Conservation (phyloP, 176 grass and related monocot species). For the Triticum timopheevii region DNA sequence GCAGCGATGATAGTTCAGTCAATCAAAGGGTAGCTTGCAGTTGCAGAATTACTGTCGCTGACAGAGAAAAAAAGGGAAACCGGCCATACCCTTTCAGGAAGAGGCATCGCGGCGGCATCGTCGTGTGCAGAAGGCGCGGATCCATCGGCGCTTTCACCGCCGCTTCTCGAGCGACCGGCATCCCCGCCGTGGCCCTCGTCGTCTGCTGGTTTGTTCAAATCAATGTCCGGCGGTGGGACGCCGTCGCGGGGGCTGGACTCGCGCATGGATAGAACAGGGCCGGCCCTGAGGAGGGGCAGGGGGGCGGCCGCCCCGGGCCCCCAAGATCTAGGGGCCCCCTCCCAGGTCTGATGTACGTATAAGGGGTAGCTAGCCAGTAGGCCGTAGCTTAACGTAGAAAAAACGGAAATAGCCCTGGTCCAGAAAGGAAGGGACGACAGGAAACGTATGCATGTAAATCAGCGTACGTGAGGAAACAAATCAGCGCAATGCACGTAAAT, state of each 20-base stretch:
- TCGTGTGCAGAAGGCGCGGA: neutral
- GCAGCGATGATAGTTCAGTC: too few species aligned
- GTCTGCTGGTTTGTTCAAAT: neutral
- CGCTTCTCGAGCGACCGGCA: constrained; percentile 18
- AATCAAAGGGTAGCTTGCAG: neutral
- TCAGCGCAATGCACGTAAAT: too few species aligned
- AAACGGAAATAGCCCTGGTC: too few species aligned
- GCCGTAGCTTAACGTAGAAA: too few species aligned
- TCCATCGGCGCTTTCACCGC: neutral
- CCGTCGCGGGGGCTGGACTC: neutral
- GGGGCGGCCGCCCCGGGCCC: too few species aligned
- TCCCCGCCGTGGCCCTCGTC: neutral
- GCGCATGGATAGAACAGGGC: neutral
- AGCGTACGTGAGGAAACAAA: too few species aligned
- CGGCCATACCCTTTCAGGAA: neutral
- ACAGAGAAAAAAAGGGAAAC: neutral
- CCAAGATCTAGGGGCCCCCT: too few species aligned
- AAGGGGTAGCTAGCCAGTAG: too few species aligned
- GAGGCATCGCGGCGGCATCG: neutral
- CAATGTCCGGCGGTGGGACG: neutral
- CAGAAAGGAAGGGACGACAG: too few species aligned
- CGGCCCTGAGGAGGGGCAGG: too few species aligned
- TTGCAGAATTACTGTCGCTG: neutral
- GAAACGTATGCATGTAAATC: too few species aligned
- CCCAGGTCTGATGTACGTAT: too few species aligned